These are phyloP conservation scores for Phialophora macrospora DNA, from an alignment of 2,329 filamentous ascomycete genomes.

Conservation along the genomic window DNA sequence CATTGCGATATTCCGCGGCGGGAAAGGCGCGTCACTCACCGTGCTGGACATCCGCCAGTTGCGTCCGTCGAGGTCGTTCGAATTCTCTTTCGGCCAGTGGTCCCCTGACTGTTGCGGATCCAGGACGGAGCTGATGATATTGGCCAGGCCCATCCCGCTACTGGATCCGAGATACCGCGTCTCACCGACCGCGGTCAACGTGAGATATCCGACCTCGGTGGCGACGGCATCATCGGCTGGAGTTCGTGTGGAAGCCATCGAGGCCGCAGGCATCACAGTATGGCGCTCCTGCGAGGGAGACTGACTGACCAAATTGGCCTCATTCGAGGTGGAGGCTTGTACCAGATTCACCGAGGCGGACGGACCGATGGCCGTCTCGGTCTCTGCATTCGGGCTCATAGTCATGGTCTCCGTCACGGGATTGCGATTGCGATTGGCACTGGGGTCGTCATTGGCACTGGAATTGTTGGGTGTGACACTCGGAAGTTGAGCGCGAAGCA, in stretches of 20 bases:
- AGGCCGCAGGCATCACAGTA: background rate
- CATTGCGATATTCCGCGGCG: slow-evolving; percentile 4
- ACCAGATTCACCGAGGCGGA: background rate
- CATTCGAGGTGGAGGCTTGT: background rate
- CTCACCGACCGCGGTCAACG: background rate
- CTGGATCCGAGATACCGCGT: background rate
- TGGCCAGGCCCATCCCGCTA: background rate
- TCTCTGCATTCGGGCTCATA: background rate
- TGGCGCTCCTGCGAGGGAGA: background rate
- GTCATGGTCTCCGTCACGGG: background rate
- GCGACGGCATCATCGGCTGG: background rate
- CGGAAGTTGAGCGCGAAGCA: too few relatives aligned
- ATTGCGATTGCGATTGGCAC: background rate
- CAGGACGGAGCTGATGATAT: background rate
- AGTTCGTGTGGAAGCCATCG: background rate
- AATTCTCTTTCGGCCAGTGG: background rate
- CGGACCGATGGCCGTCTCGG: background rate
- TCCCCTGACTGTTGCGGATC: background rate
- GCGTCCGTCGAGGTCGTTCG: background rate
- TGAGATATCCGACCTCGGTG: background rate
- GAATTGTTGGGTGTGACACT: too few relatives aligned
- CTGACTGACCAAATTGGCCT: background rate
- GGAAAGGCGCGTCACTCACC: background rate
- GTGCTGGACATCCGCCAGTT: too few relatives aligned
- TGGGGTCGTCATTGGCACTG: too few relatives aligned